Evolutionary conservation across 2,329 filamentous ascomycete species (phyloP).

Genomic region (Diaporthe ampelina): DNA sequence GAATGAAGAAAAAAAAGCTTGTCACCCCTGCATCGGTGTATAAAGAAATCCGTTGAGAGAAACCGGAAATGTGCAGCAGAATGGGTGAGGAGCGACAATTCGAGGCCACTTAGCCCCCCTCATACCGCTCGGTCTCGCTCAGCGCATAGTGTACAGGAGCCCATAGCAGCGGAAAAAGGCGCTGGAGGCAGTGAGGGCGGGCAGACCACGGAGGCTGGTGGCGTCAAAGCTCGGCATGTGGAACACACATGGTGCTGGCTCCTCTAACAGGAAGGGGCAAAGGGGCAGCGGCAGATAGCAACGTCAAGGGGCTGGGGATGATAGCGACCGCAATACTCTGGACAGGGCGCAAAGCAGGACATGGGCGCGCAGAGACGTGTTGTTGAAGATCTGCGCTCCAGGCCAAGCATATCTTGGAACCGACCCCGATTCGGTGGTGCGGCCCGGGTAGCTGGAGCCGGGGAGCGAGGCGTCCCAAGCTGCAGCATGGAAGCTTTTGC

Average conservation of each 20-base stretch:
- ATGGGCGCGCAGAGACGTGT: constrained; percentile 8
- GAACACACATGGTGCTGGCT: constrained; percentile 21
- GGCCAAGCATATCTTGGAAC: constrained; percentile 10
- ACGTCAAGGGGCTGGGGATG: background rate
- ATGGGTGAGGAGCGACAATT: constrained; percentile 24
- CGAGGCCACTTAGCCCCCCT: constrained; percentile 28
- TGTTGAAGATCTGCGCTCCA: constrained; percentile 7
- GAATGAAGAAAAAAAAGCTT: constrained; percentile 13
- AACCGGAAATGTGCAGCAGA: constrained; percentile 26
- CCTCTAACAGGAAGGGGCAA: constrained; percentile 20
- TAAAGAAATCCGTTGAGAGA: constrained; percentile 16
- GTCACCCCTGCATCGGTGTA: constrained; percentile 18
- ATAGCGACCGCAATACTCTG: background rate
- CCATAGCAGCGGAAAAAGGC: constrained; percentile 19
- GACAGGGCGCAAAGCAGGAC: constrained; percentile 16
- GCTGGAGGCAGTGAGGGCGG: constrained; percentile 30
- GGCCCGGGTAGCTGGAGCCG: constrained; percentile 31
- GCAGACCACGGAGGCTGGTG: constrained; percentile 6
- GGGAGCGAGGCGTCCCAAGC: constrained; percentile 18
- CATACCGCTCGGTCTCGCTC: constrained; percentile 38
- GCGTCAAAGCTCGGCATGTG: constrained; percentile 31
- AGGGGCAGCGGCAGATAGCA: constrained; percentile 23
- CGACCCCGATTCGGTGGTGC: constrained; percentile 19
- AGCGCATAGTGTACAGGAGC: constrained; percentile 18
- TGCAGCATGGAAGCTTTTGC: constrained; percentile 25